phyloP scores from a whole-genome alignment of 2,329 filamentous ascomycete species.

The Colletotrichum somersetense region DNA sequence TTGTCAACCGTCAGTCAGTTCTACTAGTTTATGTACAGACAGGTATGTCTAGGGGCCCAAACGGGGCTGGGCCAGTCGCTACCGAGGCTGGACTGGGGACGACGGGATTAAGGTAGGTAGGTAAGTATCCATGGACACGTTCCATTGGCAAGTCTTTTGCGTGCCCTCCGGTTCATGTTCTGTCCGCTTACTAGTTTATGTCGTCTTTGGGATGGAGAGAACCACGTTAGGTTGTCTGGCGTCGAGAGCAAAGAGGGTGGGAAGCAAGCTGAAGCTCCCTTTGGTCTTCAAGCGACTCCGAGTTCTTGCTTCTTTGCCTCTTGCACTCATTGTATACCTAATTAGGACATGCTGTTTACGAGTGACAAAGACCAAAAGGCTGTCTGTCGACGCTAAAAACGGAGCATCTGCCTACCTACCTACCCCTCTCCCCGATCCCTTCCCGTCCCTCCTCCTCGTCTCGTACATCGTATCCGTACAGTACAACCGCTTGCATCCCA shows the following conservation, averaged over 20 bases:
- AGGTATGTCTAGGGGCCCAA: background rate
- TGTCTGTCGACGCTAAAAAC: slow-evolving; percentile 17
- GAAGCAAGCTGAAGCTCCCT: background rate
- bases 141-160: background rate
- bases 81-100: slow-evolving; percentile 7
- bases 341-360: background rate
- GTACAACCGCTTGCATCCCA: no score
- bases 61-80: slow-evolving; percentile 18
- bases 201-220: background rate
- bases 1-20: slow-evolving; percentile 15
- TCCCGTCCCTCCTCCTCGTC: background rate
- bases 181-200: no score
- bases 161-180: no score
- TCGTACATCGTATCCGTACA: background rate
- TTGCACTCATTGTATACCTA: no score
- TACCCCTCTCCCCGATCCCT: slow-evolving; percentile 12
- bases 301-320: background rate
- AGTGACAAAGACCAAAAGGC: background rate
- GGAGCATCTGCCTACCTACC: slow-evolving; percentile 15
- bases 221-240: background rate
- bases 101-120: no score
- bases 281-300: no score
- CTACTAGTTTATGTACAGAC: no score
- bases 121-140: no score
- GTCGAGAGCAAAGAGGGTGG: background rate